A percentile compares a stretch with the other conserved stretches of the same genome.
These are phyloP conservation scores for Multifurca ochricompacta DNA, from an alignment of 768 basidiomycete species.

Conservation along the genomic window DNA sequence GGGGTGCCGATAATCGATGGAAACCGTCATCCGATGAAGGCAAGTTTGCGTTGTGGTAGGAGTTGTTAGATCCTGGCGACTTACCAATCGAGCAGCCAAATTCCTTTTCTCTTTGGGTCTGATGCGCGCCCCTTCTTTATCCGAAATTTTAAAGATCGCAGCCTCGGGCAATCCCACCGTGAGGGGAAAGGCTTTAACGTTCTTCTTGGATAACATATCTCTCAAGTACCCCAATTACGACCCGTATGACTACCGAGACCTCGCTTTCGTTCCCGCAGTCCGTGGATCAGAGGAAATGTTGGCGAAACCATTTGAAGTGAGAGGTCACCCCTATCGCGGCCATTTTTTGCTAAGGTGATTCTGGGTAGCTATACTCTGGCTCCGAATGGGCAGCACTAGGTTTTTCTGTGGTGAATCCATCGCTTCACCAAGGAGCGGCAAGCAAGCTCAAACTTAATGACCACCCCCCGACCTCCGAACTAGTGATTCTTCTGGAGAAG, in stretches of 20 bases:
- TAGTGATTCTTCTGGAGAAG: constrained; percentile 51
- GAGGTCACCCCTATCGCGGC: constrained; percentile 12
- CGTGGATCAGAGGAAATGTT: constrained; percentile 44
- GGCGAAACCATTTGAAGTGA: constrained; percentile 59
- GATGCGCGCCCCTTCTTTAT: constrained; percentile 58
- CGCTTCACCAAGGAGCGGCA: constrained; percentile 42
- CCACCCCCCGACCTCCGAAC: constrained; percentile 55
- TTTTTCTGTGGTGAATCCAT: constrained; percentile 58
- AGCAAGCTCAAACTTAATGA: constrained; percentile 60
- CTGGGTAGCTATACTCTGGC: constrained; percentile 59
- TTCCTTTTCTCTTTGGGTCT: constrained; percentile 70
- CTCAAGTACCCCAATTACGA: constrained; percentile 54
- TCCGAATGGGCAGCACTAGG: constrained; percentile 67
- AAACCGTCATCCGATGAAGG: constrained; percentile 79
- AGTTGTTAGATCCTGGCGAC: neutral
- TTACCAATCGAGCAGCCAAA: constrained; percentile 46
- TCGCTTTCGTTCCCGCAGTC: constrained; percentile 75
- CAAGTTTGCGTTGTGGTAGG: constrained; percentile 24
- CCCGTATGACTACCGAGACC: constrained; percentile 42
- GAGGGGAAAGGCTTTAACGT: constrained; percentile 63
- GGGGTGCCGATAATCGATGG: constrained; percentile 80
- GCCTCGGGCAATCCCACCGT: constrained; percentile 43
- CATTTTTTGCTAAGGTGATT: neutral
- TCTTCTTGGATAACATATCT: constrained; percentile 68
- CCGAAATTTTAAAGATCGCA: constrained; percentile 60